These are phyloP conservation scores for Litchi chinensis DNA, from an alignment of 345 rosid species.

Conservation along the genomic window DNA sequence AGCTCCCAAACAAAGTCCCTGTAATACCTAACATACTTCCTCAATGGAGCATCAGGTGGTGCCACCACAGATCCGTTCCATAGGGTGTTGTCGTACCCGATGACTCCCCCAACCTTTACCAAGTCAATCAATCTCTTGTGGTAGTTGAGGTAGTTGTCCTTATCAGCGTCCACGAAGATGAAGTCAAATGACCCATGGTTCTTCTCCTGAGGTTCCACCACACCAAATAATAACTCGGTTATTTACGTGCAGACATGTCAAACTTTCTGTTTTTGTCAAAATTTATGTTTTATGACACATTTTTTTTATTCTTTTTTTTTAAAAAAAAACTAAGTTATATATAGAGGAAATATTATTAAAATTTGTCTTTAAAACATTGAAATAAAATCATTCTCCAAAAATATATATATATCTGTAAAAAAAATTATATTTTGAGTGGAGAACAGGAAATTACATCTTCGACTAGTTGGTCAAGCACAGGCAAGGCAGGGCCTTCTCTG, in stretches of 20 bases:
- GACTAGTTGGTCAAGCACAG: slow-evolving; percentile 78
- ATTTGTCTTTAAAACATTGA: background rate
- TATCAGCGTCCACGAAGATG: slow-evolving; percentile 97
- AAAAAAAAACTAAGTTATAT: too few species aligned
- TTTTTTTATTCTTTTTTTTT: too few species aligned
- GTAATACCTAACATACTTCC: slow-evolving; percentile 87
- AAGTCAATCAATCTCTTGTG: slow-evolving; percentile 82
- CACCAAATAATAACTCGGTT: background rate
- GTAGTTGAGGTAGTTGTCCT: slow-evolving; percentile 92
- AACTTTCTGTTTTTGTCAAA: too few species aligned
- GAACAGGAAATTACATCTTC: slow-evolving; percentile 67
- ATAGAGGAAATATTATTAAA: too few species aligned
- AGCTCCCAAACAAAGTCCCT: slow-evolving; percentile 92
- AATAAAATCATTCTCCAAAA: too few species aligned
- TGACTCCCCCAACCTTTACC: slow-evolving; percentile 85
- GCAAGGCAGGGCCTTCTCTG: slow-evolving; percentile 97
- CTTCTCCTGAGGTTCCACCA: slow-evolving; percentile 52
- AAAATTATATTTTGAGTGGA: background rate
- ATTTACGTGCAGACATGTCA: too few species aligned
- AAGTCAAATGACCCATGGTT: slow-evolving; percentile 79
- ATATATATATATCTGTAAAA: too few species aligned
- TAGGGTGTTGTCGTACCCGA: slow-evolving; percentile 96
- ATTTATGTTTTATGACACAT: too few species aligned
- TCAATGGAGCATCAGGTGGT: slow-evolving; percentile 76
- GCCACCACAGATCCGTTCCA: slow-evolving; percentile 97